Evolutionary conservation across 352 stramenopile genomes (phyloP).

Genomic region (Pythium phragmiticola): DNA sequence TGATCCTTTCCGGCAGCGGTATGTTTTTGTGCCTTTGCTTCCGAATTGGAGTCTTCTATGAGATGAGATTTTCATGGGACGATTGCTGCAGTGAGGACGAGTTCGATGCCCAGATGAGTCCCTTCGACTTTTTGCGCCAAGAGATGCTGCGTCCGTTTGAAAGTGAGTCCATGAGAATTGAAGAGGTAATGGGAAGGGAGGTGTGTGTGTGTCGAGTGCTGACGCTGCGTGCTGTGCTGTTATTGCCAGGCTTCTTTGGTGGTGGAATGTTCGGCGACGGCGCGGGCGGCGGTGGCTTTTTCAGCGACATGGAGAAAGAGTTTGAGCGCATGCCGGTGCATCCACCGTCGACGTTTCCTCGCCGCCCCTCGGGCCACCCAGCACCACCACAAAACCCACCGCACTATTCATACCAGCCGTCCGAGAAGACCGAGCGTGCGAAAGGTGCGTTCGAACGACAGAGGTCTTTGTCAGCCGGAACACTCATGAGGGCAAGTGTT

Average conservation of each 20-base stretch:
- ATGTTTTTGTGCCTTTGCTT: constrained; percentile 8
- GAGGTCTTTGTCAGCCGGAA: background rate
- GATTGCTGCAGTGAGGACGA: constrained; percentile 49
- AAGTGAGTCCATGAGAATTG: constrained; percentile 26
- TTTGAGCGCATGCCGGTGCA: constrained; percentile 63
- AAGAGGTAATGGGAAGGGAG: too few relatives aligned
- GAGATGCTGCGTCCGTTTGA: constrained; percentile 83
- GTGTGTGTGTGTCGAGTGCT: background rate
- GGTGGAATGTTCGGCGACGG: constrained; percentile 31
- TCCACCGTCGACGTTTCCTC: constrained; percentile 39
- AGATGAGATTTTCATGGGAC: background rate
- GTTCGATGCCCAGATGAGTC: constrained; percentile 75
- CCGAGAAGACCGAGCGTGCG: constrained; percentile 31
- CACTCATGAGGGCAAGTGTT: background rate
- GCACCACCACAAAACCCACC: constrained; percentile 48
- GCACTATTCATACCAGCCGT: constrained; percentile 77
- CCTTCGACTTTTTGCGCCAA: constrained; percentile 77
- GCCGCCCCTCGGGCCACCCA: constrained; percentile 39
- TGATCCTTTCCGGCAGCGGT: constrained; percentile 52
- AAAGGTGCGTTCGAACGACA: constrained; percentile 27
- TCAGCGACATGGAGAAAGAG: constrained; percentile 63
- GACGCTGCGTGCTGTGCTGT: background rate
- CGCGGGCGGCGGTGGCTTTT: constrained; percentile 38
- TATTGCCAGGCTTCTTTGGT: constrained; percentile 53
- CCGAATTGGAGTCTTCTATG: background rate